Evolutionary conservation across 2,329 filamentous ascomycete genomes (phyloP), one percentile per base, ranked within the genome.

Genomic region (Dendryphion nanum): DNA sequence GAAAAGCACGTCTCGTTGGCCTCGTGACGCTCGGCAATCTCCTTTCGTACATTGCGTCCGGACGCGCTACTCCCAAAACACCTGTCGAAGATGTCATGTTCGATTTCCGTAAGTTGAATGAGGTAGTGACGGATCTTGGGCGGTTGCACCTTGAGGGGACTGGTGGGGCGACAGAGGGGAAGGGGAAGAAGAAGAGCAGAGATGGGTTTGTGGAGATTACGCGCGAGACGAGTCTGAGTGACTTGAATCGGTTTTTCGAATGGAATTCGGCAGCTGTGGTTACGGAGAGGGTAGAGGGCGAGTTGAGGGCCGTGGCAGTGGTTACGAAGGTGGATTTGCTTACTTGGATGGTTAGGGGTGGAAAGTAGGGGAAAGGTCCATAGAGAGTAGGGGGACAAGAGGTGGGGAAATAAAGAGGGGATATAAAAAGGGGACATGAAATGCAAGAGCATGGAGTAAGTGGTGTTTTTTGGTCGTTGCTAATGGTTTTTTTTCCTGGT

Each of bases 181-280:
- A 30, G 10, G 40, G 50, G 34, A 53, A 48, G 37, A 50, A 48
- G 16, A 38, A 44, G 19, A 49, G 79, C 66, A 61, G 66, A 16
- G 76, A 83, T 41, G 82, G 86, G 60, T 98, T 95, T 68, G 86
- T 97, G 35, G 86, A 97, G 69, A 95, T 98, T 61, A 97, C 93
- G 5, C 74, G 86, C 63, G 87, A 96, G 50, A 98, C 93, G 1
- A 85, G 86, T 3, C 75, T 98, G 26, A 80, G 78, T 32, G 83
- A 86, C 30, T 76, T 98, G 37, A 91, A 89, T 73, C 83, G 86
- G 58, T 98, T 98, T 71, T 89, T 97, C 50, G 89, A 97, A 71
- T 97, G 93, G 89, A 97, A 98, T 69, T 93, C 86, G 52, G 91
- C 93, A 0, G 93, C 93, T 0, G 82, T 98, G 33, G 89, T 98